These are phyloP conservation scores for Begonia loranthoides DNA, from an alignment of 306 rosid genomes.

Conservation along the genomic window DNA sequence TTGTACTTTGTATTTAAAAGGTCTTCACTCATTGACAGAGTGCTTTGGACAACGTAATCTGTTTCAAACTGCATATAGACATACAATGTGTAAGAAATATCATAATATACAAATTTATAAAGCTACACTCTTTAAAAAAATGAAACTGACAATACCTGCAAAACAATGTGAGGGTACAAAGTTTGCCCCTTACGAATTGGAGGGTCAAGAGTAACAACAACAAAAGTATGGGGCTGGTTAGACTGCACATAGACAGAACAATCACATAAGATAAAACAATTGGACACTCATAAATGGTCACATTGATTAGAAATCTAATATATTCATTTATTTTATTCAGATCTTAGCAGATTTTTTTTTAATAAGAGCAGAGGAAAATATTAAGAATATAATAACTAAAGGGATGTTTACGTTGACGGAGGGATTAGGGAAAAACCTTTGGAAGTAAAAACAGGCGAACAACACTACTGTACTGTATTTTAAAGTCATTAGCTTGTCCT, in stretches of 20 bases:
- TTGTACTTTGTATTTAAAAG: conserved; percentile 66
- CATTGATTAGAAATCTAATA: not conserved
- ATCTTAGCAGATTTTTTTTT: not conserved
- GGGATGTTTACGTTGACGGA: not conserved
- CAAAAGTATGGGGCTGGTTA: conserved; percentile 94
- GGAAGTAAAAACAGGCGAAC: conserved; percentile 94
- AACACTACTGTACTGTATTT: conserved; percentile 95
- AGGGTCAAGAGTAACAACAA: conserved; percentile 85
- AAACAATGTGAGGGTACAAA: conserved; percentile 90
- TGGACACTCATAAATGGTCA: not conserved
- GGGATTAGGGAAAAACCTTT: conserved; percentile 42
- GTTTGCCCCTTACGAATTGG: conserved; percentile 99
- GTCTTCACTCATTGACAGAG: conserved; percentile 60
- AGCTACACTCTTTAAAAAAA: conserved; percentile 10
- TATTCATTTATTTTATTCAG: not conserved
- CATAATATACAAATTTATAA: conserved; percentile 1
- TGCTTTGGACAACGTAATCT: conserved; percentile 57
- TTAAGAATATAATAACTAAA: not conserved
- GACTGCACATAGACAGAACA: conserved; percentile 46
- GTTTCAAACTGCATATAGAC: conserved; percentile 70
- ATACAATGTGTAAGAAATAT: conserved; percentile 6
- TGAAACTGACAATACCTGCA: conserved; percentile 59
- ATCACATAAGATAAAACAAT: conserved; percentile 4
- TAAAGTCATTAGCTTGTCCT: conserved; percentile 97
- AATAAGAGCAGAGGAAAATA: not conserved